Conservation (phyloP, 2,329 filamentous ascomycete species). For the Alternaria ethzedia region DNA sequence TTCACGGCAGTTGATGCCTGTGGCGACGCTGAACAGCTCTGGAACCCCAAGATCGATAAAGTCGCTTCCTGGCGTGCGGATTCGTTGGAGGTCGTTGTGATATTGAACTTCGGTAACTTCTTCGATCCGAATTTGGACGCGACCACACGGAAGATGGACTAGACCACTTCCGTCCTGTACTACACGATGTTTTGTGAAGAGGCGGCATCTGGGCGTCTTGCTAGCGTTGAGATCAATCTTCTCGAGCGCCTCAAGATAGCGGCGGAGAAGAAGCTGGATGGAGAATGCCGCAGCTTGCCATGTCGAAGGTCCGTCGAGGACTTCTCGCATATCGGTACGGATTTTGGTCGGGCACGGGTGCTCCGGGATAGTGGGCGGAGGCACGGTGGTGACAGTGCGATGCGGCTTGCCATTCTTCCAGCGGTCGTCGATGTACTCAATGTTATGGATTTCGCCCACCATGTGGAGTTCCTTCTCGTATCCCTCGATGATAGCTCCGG, state of each 20-base stretch:
- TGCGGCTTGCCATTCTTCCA: constrained; percentile 23
- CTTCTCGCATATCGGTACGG: constrained; percentile 17
- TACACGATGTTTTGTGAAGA: constrained; percentile 23
- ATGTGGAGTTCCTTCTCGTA: constrained; percentile 18
- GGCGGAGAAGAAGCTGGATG: constrained; percentile 19
- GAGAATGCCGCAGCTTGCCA: constrained; percentile 20
- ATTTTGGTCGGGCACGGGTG: constrained; percentile 16
- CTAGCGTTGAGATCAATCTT: constrained; percentile 18
- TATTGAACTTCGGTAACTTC: constrained; percentile 20
- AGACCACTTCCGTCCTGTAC: constrained; percentile 22
- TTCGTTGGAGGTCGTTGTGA: constrained; percentile 15
- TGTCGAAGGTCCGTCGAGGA: constrained; percentile 24
- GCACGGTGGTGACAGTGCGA: constrained; percentile 19
- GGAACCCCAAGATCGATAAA: constrained; percentile 10
- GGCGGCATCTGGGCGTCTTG: constrained; percentile 13
- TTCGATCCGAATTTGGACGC: constrained; percentile 23
- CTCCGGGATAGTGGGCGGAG: constrained; percentile 9
- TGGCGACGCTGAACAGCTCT: constrained; percentile 10
- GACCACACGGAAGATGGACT: constrained; percentile 11
- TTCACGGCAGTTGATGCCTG: constrained; percentile 17
- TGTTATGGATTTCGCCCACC: constrained; percentile 15
- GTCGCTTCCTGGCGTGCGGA: constrained; percentile 20
- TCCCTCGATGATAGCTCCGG: constrained; percentile 21
- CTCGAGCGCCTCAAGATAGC: constrained; percentile 23
- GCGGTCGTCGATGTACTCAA: constrained; percentile 25